A percentile compares a stretch with the other conserved stretches of the same genome.
Evolutionary conservation across 2,329 filamentous ascomycete genomes (phyloP).

Genomic region (Epichloe aotearoae): DNA sequence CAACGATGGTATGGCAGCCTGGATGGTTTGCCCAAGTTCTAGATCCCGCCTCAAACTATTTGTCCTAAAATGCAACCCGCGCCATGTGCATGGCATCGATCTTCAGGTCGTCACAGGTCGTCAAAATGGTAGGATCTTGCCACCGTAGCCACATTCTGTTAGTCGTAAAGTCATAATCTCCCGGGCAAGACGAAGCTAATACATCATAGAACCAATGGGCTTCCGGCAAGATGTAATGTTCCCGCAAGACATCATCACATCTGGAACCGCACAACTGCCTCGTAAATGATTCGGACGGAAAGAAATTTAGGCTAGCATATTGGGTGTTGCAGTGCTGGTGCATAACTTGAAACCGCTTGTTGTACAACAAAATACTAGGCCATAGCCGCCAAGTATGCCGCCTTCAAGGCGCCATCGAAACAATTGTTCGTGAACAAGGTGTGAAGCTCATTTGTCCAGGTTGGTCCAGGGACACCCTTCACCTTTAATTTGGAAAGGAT

Average conservation of each 20-base stretch:
- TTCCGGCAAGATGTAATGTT: neutral
- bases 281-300: neutral
- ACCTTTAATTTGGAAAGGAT: neutral
- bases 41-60: neutral
- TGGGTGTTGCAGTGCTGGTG: neutral
- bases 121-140: neutral
- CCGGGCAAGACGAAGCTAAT: constrained; percentile 28
- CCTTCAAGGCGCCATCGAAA: neutral
- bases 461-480: neutral
- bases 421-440: neutral
- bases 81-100: neutral
- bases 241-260: neutral
- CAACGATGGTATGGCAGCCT: neutral
- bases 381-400: neutral
- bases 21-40: neutral
- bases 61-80: neutral
- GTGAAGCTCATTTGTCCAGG: neutral
- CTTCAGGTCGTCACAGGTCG: neutral
- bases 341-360: constrained; percentile 6
- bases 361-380: neutral
- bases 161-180: neutral
- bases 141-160: neutral
- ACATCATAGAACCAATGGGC: constrained; percentile 15
- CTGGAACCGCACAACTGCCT: neutral
- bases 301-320: neutral